Percentiles rank a stretch among this genome's conserved stretches.
Conservation (phyloP, 1,139 yeast genomes). For the Sugiyamaella grinbergsii region DNA sequence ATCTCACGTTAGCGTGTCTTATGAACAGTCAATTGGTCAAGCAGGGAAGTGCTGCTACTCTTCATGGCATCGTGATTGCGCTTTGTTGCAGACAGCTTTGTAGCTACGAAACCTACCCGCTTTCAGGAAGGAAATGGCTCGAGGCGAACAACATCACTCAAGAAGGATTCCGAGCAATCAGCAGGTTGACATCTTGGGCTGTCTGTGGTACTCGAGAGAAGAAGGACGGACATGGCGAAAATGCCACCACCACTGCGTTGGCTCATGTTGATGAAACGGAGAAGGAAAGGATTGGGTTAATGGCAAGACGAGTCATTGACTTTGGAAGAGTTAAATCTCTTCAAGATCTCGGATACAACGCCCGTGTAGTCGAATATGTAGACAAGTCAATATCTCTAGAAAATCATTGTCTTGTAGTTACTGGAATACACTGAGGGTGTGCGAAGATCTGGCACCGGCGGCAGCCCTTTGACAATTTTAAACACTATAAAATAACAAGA, state of each 20-base stretch:
- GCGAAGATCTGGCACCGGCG: too few relatives aligned
- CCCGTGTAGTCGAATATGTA: slow-evolving; percentile 61
- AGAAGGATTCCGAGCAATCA: slow-evolving; percentile 55
- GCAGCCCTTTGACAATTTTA: too few relatives aligned
- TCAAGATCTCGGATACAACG: slow-evolving; percentile 41
- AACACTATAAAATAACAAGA: too few relatives aligned
- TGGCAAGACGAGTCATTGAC: slow-evolving; percentile 72
- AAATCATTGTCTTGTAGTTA: slow-evolving; percentile 60
- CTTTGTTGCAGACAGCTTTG: slow-evolving; percentile 96
- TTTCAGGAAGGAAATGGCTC: slow-evolving; percentile 46
- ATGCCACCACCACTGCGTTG: neutral
- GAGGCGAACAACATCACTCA: slow-evolving; percentile 34
- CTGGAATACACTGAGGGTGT: slow-evolving; percentile 8
- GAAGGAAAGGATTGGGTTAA: slow-evolving; percentile 61
- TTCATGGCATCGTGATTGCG: slow-evolving; percentile 74
- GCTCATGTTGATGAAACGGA: slow-evolving; percentile 48
- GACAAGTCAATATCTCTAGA: slow-evolving; percentile 63
- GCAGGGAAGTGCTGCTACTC: slow-evolving; percentile 23
- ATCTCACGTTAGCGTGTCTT: slow-evolving; percentile 71
- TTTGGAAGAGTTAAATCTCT: slow-evolving; percentile 57
- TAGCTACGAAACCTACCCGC: slow-evolving; percentile 54
- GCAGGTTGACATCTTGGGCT: slow-evolving; percentile 83
- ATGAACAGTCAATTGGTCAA: slow-evolving; percentile 46
- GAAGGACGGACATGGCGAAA: slow-evolving; percentile 17
- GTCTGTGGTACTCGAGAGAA: slow-evolving; percentile 63